Percentiles rank a stretch among this genome's conserved stretches.
Evolutionary conservation across 1,284 basidiomycete genomes (phyloP).

Genomic region (Thecaphora thlaspeos): DNA sequence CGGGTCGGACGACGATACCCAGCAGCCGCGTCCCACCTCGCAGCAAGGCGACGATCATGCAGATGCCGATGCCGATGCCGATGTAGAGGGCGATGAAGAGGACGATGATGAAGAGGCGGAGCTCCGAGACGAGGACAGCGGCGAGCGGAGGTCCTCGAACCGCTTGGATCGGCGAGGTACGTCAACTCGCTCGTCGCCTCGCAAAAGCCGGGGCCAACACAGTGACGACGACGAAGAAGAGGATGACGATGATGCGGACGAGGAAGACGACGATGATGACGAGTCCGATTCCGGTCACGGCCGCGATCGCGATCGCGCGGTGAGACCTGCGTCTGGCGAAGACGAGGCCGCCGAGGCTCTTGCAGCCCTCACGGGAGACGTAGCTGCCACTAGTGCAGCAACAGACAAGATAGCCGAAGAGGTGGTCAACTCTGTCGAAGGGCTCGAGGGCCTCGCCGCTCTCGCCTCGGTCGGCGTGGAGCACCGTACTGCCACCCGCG

Average conservation of each 20-base stretch:
- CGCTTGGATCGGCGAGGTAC: not conserved
- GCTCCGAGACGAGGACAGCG: not conserved
- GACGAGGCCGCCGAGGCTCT: constrained; percentile 45
- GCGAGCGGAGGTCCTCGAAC: not conserved
- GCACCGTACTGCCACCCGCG: constrained; percentile 13
- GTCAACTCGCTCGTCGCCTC: not conserved
- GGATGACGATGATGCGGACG: constrained; percentile 39
- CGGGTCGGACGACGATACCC: not conserved
- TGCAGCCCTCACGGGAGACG: constrained; percentile 35
- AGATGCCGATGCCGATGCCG: not conserved
- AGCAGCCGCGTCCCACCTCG: not conserved
- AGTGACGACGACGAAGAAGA: constrained; percentile 17
- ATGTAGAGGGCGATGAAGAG: not conserved
- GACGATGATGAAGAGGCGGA: constrained; percentile 2
- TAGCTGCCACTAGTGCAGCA: constrained; percentile 8
- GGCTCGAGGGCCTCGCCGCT: constrained; percentile 45
- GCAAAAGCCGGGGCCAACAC: not conserved
- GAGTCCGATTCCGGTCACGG: not conserved
- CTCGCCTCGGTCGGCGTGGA: constrained; percentile 30
- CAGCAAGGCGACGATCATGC: no score
- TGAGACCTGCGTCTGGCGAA: constrained; percentile 10
- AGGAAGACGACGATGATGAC: constrained; percentile 6
- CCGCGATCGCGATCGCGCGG: constrained; percentile 11
- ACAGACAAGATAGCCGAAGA: not conserved
- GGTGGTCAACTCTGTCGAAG: constrained; percentile 21